These are phyloP conservation scores for Fusarium dlaminii DNA, from an alignment of 2,329 filamentous ascomycete species.

Conservation along the genomic window DNA sequence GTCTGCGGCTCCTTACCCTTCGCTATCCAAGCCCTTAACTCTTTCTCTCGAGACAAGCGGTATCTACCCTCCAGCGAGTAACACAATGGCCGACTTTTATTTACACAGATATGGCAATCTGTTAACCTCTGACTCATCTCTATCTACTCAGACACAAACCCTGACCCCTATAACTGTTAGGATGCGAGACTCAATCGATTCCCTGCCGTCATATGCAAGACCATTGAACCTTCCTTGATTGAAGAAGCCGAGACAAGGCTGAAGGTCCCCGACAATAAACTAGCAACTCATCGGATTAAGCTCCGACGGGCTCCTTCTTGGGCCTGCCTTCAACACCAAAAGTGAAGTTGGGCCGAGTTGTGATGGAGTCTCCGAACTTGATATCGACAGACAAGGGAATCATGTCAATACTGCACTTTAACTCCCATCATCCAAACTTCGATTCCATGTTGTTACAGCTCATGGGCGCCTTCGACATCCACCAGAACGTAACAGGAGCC, in stretches of 20 bases:
- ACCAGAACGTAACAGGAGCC: background rate
- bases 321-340: too few species aligned
- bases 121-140: fast-evolving
- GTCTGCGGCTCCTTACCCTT: background rate
- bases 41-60: background rate
- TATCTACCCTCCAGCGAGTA: fast-evolving
- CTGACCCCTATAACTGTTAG: fast-evolving
- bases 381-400: fast-evolving
- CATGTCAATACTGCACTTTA: fast-evolving
- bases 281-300: background rate
- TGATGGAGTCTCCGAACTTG: background rate
- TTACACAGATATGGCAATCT: too few species aligned
- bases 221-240: background rate
- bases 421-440: background rate
- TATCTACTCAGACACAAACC: too few species aligned
- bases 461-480: fast-evolving
- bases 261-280: fast-evolving
- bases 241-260: background rate
- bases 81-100: too few species aligned
- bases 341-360: background rate
- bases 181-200: background rate
- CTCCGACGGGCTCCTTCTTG: fast-evolving
- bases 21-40: fast-evolving
- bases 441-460: fast-evolving
- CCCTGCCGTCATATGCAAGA: fast-evolving